phyloP scores from a whole-genome alignment of 208 protist species.

The Crithidia acanthocephali region DNA sequence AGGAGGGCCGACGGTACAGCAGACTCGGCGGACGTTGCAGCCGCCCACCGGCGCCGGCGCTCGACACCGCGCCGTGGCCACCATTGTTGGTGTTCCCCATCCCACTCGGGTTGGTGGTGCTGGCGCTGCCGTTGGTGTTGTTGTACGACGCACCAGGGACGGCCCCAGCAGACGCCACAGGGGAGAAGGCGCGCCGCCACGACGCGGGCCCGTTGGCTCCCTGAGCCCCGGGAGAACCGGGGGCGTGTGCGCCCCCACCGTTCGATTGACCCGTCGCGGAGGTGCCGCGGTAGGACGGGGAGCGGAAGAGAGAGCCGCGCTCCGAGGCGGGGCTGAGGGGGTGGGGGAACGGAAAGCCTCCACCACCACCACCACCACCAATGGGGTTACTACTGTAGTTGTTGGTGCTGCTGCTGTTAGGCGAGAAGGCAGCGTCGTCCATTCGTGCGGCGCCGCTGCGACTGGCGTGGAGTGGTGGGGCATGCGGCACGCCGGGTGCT shows the following conservation, averaged over 20 bases:
- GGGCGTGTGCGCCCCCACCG: background rate
- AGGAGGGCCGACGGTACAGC: constrained; percentile 19
- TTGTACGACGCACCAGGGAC: background rate
- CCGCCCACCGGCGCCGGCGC: too few species aligned
- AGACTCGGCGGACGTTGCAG: constrained; percentile 21
- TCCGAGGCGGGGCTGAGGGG: constrained; percentile 1
- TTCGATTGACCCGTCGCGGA: background rate
- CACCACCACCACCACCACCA: background rate
- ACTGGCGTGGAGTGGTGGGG: background rate
- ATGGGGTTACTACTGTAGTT: background rate
- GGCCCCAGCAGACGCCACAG: background rate
- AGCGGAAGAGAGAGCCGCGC: constrained; percentile 8
- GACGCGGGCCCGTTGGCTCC: background rate
- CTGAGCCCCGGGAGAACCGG: background rate
- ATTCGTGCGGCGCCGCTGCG: background rate
- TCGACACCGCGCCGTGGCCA: background rate
- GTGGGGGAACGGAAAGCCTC: background rate
- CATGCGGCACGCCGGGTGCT: background rate
- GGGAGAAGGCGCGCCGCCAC: constrained; percentile 16
- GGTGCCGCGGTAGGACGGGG: constrained; percentile 13
- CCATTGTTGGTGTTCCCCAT: background rate
- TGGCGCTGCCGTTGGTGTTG: background rate
- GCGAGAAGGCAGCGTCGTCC: background rate
- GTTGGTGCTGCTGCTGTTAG: constrained; percentile 2
- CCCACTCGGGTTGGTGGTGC: background rate